Evolutionary conservation across 2,329 filamentous ascomycete genomes (phyloP).

Genomic region (Elsinoe necatrix): DNA sequence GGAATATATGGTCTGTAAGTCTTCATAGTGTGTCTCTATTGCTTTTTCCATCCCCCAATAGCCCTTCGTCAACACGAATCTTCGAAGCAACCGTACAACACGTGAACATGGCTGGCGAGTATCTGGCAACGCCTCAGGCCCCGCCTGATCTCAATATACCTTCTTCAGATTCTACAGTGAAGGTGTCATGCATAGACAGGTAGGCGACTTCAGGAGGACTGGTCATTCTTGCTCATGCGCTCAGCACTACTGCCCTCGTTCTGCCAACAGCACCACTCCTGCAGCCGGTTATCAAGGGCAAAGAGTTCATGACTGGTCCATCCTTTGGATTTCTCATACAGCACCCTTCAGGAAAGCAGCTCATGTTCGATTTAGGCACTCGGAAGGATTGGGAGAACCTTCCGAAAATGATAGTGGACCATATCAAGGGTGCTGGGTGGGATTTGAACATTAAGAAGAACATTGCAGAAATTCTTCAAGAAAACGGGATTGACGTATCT

Average conservation of each 20-base stretch:
- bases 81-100: not conserved
- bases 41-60: too few relatives aligned
- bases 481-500: constrained; percentile 33
- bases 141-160: constrained; percentile 30
- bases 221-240: not conserved
- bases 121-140: constrained; percentile 20
- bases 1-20: not conserved
- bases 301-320: constrained; percentile 32
- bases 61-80: not conserved
- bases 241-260: constrained; percentile 28
- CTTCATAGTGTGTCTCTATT: not conserved
- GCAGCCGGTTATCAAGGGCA: constrained; percentile 34
- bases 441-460: constrained; percentile 36
- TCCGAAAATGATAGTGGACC: constrained; percentile 26
- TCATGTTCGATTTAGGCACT: constrained; percentile 42
- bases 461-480: constrained; percentile 35
- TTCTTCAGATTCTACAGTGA: constrained; percentile 25
- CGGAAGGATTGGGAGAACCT: constrained; percentile 40
- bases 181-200: constrained; percentile 32
- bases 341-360: constrained; percentile 34
- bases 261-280: constrained; percentile 29
- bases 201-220: constrained; percentile 15
- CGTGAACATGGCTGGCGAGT: not conserved
- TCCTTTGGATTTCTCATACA: constrained; percentile 43
- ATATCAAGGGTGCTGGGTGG: constrained; percentile 28